phyloP scores from a whole-genome alignment of 192 early-diverging fungal genomes.

The Rhizoclosmatium sp. region DNA sequence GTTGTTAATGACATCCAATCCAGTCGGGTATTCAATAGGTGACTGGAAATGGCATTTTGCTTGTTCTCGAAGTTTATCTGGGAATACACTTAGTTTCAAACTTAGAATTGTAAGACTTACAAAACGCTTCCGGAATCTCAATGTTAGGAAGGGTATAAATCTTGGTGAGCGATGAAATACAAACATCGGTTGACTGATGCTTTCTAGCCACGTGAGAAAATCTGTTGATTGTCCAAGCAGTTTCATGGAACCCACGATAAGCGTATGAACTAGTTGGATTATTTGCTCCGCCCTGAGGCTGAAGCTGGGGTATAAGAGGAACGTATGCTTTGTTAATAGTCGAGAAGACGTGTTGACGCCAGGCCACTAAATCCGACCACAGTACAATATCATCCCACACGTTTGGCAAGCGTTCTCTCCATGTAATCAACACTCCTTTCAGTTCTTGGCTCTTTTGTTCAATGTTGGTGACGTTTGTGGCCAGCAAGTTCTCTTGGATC shows the following conservation, averaged over 20 bases:
- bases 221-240: slow-evolving; percentile 99
- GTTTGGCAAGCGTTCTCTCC: slow-evolving; percentile 97
- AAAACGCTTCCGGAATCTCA: slow-evolving; percentile 99
- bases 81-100: slow-evolving; percentile 14
- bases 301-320: slow-evolving; percentile 72
- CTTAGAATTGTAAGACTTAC: background rate
- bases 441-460: slow-evolving; percentile 88
- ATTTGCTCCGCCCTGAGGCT: slow-evolving; percentile 36
- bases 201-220: slow-evolving; percentile 97
- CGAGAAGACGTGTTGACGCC: slow-evolving; percentile 97
- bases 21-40: slow-evolving; percentile 85
- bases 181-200: slow-evolving; percentile 94
- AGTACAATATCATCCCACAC: slow-evolving; percentile 97
- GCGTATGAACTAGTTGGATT: slow-evolving; percentile 82
- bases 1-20: slow-evolving; percentile 98
- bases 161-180: slow-evolving; percentile 83
- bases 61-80: slow-evolving; percentile 91
- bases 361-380: slow-evolving; percentile 97
- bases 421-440: slow-evolving; percentile 89
- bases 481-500: slow-evolving; percentile 83
- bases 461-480: slow-evolving; percentile 83
- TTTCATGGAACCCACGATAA: slow-evolving; percentile 98
- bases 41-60: slow-evolving; percentile 97
- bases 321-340: slow-evolving; percentile 93
- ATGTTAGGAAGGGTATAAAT: slow-evolving; percentile 99